Evolutionary conservation across 495 filamentous ascomycete species (phyloP), one percentile per base, ranked within the genome.

Genomic region (Aspergillus conjunctus): DNA sequence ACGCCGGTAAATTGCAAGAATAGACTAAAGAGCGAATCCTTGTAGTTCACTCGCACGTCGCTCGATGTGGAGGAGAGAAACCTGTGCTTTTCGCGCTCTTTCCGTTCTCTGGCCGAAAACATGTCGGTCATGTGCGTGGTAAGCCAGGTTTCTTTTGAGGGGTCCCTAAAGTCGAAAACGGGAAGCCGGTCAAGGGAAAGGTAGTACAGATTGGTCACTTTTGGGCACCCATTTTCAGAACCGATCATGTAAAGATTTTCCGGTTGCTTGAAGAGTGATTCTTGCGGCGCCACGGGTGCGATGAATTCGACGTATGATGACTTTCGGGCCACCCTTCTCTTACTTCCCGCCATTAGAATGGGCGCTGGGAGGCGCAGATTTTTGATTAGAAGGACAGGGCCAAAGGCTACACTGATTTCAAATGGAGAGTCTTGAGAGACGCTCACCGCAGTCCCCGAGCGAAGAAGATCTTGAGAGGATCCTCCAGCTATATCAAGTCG

Each of bases 1-100:
- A 77, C 56, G 33, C 81, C 78, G 10, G 77, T 71, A 11, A 76
- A 67, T 37, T 75, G 43, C 68, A 73, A 73, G 65, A 83, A 77
- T 26, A 84, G 66, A 48, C 66, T 68, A 46, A 76, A 77, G 21
- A 83, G 55, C 0, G 80, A 75, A 43, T 82, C 75, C 58, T 84
- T 85, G 59, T 83, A 75, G 54, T 77, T 72, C 30, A 75, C 54
- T 6, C 80, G 74, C 34, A 70, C 33, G 46, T 63, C 37, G 33
- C 48, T 50, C 14, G 11, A 54, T 5, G 45, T 7, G 10, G 20
- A 22, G 20, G 45, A 21, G 6, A 22, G 45, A 14, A 18, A 11
- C 11, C 45, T 41, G 14, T 44, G 26, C 8, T 58, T 63, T 12
- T 73, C 60, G 3, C 74, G 70, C 14, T 78, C 22, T 15, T 46